Evolutionary conservation across 805 yeast genomes (phyloP).

Genomic region (Ogataea angusta): DNA sequence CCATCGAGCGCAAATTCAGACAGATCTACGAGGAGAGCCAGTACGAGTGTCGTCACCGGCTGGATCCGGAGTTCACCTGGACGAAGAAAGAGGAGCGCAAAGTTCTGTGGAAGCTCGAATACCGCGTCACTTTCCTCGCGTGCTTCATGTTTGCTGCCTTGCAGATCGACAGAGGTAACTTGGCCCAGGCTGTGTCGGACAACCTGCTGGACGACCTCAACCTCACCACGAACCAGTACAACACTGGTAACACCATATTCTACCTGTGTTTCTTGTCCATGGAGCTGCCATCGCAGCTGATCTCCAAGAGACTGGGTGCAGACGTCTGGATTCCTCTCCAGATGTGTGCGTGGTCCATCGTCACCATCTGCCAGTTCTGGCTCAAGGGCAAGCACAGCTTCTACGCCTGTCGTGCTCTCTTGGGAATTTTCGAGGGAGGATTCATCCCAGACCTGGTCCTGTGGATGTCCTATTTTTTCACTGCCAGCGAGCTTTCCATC

Average conservation of each 20-base stretch:
- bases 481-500: constrained; percentile 52
- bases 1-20: constrained; percentile 43
- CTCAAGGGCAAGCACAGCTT: constrained; percentile 42
- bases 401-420: constrained; percentile 44
- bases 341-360: constrained; percentile 53
- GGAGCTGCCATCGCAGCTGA: constrained; percentile 64
- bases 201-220: constrained; percentile 49
- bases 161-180: constrained; percentile 57
- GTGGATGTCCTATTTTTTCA: constrained; percentile 68
- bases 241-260: constrained; percentile 55
- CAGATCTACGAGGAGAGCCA: constrained; percentile 43
- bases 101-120: constrained; percentile 50
- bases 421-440: constrained; percentile 66
- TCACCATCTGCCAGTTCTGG: constrained; percentile 50
- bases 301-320: constrained; percentile 62
- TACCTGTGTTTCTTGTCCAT: constrained; percentile 50
- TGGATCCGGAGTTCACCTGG: constrained; percentile 62
- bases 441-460: constrained; percentile 62
- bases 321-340: constrained; percentile 62
- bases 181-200: constrained; percentile 54
- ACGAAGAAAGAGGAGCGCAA: constrained; percentile 46
- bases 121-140: constrained; percentile 54
- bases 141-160: constrained; percentile 57
- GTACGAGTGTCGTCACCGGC: constrained; percentile 53
- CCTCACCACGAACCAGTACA: constrained; percentile 55